phyloP scores from a whole-genome alignment of 345 rosid genomes.

The Eucalyptus erythrocorys region DNA sequence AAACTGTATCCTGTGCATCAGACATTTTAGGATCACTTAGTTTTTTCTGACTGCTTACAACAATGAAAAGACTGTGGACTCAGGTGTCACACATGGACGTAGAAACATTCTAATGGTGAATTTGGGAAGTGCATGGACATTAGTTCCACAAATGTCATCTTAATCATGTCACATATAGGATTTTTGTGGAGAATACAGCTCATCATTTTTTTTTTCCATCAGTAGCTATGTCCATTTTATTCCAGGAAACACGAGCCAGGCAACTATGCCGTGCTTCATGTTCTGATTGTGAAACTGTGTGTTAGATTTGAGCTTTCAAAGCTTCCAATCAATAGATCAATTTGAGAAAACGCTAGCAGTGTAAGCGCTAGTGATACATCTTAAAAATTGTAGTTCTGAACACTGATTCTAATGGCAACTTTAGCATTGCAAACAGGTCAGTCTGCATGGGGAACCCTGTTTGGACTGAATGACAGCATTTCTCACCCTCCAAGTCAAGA shows the following conservation, averaged over 20 bases:
- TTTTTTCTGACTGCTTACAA: background rate
- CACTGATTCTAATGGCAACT: background rate
- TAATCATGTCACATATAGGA: background rate
- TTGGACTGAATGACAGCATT: background rate
- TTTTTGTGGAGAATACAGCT: background rate
- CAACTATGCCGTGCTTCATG: background rate
- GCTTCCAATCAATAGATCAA: background rate
- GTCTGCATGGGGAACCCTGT: background rate
- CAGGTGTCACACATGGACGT: background rate
- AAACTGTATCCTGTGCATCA: background rate
- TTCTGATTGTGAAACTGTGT: background rate
- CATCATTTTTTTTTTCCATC: background rate
- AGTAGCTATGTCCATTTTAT: background rate
- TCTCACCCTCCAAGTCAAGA: background rate
- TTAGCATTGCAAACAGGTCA: background rate
- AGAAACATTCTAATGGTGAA: background rate
- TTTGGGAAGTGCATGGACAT: background rate
- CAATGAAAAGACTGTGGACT: background rate
- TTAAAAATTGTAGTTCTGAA: background rate
- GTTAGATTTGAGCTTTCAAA: background rate
- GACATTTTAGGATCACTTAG: background rate
- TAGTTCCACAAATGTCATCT: background rate
- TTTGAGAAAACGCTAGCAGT: background rate
- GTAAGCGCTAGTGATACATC: background rate
- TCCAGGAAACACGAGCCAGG: background rate